Conservation (phyloP, 2,329 filamentous ascomycete genomes). For the Epichloe glyceriae region DNA sequence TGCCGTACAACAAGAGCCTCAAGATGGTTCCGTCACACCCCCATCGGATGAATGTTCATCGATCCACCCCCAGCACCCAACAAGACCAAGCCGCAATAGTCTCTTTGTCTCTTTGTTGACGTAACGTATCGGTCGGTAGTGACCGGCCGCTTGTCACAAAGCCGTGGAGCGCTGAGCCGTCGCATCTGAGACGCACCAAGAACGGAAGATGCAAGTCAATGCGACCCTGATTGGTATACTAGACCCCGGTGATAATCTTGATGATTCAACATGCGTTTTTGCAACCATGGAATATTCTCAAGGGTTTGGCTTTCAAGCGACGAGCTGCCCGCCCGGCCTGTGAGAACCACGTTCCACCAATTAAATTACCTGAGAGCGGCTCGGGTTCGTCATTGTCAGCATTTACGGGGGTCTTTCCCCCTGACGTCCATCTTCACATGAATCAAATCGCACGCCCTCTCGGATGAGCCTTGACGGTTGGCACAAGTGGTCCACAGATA, state of each 20-base stretch:
- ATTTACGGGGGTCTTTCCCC: neutral
- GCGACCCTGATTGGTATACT: neutral
- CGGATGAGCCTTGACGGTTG: neutral
- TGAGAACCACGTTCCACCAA: neutral
- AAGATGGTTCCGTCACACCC: neutral
- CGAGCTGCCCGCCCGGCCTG: neutral
- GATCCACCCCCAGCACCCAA: no score
- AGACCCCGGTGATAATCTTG: neutral
- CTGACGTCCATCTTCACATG: neutral
- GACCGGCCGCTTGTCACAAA: neutral
- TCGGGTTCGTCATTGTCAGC: neutral
- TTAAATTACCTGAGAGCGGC: neutral
- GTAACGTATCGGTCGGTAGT: slow-evolving; percentile 9
- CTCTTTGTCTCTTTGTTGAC: no score
- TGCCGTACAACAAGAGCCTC: neutral
- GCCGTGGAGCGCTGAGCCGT: neutral
- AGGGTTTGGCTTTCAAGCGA: neutral
- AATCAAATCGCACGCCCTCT: neutral
- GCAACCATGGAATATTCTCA: neutral
- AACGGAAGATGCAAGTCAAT: neutral
- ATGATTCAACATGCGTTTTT: neutral
- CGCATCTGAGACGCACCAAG: slow-evolving; percentile 2
- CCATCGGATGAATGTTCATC: neutral
- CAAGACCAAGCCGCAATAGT: neutral
- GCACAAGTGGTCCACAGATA: neutral